Evolutionary conservation across 192 early-diverging fungal genomes (phyloP).

Genomic region (Geranomyces michiganensis): DNA sequence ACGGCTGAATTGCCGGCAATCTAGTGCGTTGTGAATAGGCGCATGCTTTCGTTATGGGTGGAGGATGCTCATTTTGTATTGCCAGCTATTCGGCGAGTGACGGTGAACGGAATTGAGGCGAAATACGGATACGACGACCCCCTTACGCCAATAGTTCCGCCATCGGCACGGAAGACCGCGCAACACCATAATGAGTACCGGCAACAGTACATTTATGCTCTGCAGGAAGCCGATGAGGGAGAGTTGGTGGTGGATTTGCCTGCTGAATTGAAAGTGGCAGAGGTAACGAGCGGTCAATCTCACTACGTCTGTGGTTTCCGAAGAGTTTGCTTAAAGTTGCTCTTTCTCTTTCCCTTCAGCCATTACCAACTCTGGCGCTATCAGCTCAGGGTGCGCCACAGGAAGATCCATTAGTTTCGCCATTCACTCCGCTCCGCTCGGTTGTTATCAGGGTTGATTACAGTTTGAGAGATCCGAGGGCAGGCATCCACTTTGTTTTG

Average conservation of each 20-base stretch:
- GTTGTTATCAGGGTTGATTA: constrained; percentile 37
- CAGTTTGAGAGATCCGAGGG: constrained; percentile 29
- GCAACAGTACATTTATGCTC: constrained; percentile 26
- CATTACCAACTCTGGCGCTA: no score
- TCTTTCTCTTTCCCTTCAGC: no score
- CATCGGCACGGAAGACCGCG: constrained; percentile 19
- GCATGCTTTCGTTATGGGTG: neutral
- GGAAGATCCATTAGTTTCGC: no score
- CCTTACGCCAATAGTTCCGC: constrained; percentile 10
- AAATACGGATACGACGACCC: constrained; percentile 36
- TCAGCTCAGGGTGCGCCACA: no score
- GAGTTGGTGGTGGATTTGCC: constrained; percentile 44
- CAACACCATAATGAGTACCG: constrained; percentile 37
- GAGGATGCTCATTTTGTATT: neutral
- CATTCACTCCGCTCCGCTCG: neutral
- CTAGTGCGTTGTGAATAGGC: constrained; percentile 28
- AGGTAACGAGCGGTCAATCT: neutral
- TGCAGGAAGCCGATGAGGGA: constrained; percentile 46
- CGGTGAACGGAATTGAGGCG: constrained; percentile 25
- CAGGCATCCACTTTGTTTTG: constrained; percentile 42
- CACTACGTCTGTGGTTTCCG: no score
- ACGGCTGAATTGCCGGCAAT: constrained; percentile 44
- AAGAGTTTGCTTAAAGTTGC: no score
- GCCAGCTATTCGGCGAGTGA: constrained; percentile 21
- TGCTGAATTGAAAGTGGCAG: neutral